Percentiles rank a stretch among this genome's conserved stretches.
phyloP scores from a whole-genome alignment of 2,329 filamentous ascomycete genomes.

The Teratosphaeria destructans region DNA sequence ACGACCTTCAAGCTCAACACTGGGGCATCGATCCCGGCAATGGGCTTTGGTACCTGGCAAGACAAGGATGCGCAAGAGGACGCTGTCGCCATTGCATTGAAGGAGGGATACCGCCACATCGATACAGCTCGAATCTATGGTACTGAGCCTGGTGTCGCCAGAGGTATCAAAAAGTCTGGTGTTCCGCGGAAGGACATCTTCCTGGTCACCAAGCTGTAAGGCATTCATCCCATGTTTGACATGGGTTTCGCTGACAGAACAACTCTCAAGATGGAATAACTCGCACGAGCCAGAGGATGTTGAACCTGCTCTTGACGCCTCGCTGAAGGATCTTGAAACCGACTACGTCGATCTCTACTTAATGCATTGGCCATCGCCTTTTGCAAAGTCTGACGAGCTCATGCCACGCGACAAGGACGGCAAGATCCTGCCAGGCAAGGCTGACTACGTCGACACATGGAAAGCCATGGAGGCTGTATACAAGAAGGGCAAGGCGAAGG shows the following conservation, averaged over 20 bases:
- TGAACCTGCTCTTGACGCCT: constrained; percentile 46
- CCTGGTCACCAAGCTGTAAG: constrained; percentile 47
- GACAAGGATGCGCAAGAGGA: constrained; percentile 37
- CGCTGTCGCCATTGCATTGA: constrained; percentile 37
- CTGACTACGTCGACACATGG: constrained; percentile 44
- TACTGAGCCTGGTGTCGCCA: constrained; percentile 57
- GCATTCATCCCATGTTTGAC: too few species aligned
- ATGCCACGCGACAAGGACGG: constrained; percentile 40
- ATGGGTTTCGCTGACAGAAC: too few species aligned
- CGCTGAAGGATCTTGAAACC: constrained; percentile 51
- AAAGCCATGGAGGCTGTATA: constrained; percentile 31
- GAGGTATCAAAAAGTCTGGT: constrained; percentile 52
- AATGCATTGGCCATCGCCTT: constrained; percentile 56
- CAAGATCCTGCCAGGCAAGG: constrained; percentile 29
- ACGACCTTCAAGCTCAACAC: constrained; percentile 27
- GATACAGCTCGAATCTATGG: constrained; percentile 29
- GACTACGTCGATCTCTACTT: constrained; percentile 62
- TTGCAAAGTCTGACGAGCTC: constrained; percentile 36
- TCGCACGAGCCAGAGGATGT: constrained; percentile 53
- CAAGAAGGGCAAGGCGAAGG: constrained; percentile 31
- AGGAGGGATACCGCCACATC: constrained; percentile 46
- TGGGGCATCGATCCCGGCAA: constrained; percentile 24
- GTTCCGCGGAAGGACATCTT: constrained; percentile 56
- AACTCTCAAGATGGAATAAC: constrained; percentile 36
- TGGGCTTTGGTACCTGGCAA: constrained; percentile 42